Base-by-base conservation (phyloP, 164 flowering plant genomes). In the Vitis riparia region DNA sequence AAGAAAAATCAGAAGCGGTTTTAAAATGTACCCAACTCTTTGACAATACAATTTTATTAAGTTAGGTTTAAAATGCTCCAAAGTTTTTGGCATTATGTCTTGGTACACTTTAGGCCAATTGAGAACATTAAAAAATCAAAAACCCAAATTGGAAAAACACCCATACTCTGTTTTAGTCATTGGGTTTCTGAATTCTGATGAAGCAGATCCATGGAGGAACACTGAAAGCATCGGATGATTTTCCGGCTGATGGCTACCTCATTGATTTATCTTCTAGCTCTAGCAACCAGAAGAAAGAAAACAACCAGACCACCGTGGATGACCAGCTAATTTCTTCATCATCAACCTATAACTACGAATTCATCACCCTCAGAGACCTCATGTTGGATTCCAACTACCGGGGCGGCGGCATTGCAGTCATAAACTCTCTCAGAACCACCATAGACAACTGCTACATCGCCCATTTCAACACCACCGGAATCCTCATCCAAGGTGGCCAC, bases 161-260 rank as follows among this genome's bases (percentile, higher is more conserved):
- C 44, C 6, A 3, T 9, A 11, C 27, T 61, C 37, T 51, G 12
- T 47, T 49, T 66, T 59, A 23, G 27, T 23, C 27, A 23, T 23
- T 23, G 27, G 27, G 27, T 23, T 1, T 23, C 27, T 23, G 27
- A 23, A 3, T 37, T 58, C 55, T 57, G 60, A 55, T 56, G 48
- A 50, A 70, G 71, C 92, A 93, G 99, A 87, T 93, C 58, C 91
- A 84, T 62, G 93, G 97, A 23, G 99, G 99, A 62, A 87, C 97
- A 27, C 12, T 95, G 51, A 75, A 59, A 15, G 98, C 98, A 2
- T 87, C 99, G 0, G 78, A 84, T 37, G 66, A 82, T 74, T 95
- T 95, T 61, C 88, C 98, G 0, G 53, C 62, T 0, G 87, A 90
- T 48, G 83, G 89, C 7, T 91, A 87, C 69, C 76, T 95, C 32